Percentiles rank a stretch among this genome's conserved stretches.
These are phyloP conservation scores for Candida nonsorbophila DNA, from an alignment of 805 yeast genomes.

Conservation along the genomic window DNA sequence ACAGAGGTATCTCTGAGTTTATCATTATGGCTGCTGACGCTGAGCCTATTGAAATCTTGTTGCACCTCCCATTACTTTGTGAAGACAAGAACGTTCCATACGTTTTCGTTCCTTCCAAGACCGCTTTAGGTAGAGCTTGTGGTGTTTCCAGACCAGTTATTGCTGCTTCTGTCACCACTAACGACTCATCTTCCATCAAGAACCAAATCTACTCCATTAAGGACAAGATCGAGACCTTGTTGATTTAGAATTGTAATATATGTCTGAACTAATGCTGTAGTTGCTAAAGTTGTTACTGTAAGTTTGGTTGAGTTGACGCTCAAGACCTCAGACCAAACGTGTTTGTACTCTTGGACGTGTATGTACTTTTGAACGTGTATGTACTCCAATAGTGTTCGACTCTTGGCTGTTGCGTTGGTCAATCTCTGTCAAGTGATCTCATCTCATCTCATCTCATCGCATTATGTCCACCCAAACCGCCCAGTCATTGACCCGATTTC, in stretches of 20 bases:
- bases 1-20: constrained; percentile 99
- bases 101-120: constrained; percentile 97
- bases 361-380: too few relatives aligned
- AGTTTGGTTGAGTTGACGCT: too few relatives aligned
- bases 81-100: constrained; percentile 99
- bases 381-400: too few relatives aligned
- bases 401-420: too few relatives aligned
- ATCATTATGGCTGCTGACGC: constrained; percentile 99
- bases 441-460: constrained; percentile 3
- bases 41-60: constrained; percentile 96
- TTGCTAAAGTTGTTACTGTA: too few relatives aligned
- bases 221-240: constrained; percentile 97
- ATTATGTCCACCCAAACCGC: constrained; percentile 17
- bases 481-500: constrained; percentile 50
- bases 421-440: not conserved
- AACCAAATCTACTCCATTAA: constrained; percentile 95
- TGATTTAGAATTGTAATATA: too few relatives aligned
- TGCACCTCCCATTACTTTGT: constrained; percentile 95
- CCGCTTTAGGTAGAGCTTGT: constrained; percentile 99
- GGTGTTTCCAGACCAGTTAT: constrained; percentile 99
- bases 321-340: too few relatives aligned
- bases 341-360: too few relatives aligned
- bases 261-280: too few relatives aligned
- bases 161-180: constrained; percentile 96
- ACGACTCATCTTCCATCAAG: constrained; percentile 96